A percentile compares a stretch with the other conserved stretches of the same genome.
Conservation (phyloP, 2,329 filamentous ascomycete genomes). For the Epicoccum nigrum region DNA sequence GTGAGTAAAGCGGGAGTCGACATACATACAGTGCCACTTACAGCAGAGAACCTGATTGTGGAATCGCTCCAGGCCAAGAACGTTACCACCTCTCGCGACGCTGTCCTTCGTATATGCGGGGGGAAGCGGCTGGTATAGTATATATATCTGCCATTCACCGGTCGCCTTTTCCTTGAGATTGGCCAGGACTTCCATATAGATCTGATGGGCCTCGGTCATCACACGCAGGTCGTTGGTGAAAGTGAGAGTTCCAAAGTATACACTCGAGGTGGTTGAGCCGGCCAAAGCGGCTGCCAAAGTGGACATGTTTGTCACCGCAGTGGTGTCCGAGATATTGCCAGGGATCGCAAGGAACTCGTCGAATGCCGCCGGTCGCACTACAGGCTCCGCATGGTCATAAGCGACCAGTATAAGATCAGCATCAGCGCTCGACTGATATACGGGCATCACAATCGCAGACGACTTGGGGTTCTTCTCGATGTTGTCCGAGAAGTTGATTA, state of each 20-base stretch:
- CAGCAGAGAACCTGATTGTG: constrained; percentile 18
- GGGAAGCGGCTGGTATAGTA: constrained; percentile 49
- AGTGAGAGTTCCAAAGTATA: constrained; percentile 35
- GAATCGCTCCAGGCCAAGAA: constrained; percentile 47
- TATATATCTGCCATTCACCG: constrained; percentile 42
- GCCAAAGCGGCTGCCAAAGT: constrained; percentile 28
- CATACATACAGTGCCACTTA: constrained; percentile 22
- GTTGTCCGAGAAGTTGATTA: constrained; percentile 29
- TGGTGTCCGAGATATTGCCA: constrained; percentile 32
- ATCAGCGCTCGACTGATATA: constrained; percentile 22
- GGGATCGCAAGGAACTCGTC: constrained; percentile 33
- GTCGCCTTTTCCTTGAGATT: constrained; percentile 36
- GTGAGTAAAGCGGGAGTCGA: not conserved
- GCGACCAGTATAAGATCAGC: constrained; percentile 26
- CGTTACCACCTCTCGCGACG: constrained; percentile 48
- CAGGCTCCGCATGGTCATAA: constrained; percentile 32
- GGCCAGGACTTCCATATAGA: constrained; percentile 49
- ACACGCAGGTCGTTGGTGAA: constrained; percentile 45
- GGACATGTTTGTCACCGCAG: constrained; percentile 33
- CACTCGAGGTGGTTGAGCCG: constrained; percentile 20
- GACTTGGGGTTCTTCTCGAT: constrained; percentile 26
- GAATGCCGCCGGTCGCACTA: constrained; percentile 24
- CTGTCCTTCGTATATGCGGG: constrained; percentile 46
- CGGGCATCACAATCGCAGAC: constrained; percentile 27
- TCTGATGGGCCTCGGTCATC: constrained; percentile 47